Conservation (phyloP, 371 early-diverging fungal genomes). For the Rhizopus sp. region DNA sequence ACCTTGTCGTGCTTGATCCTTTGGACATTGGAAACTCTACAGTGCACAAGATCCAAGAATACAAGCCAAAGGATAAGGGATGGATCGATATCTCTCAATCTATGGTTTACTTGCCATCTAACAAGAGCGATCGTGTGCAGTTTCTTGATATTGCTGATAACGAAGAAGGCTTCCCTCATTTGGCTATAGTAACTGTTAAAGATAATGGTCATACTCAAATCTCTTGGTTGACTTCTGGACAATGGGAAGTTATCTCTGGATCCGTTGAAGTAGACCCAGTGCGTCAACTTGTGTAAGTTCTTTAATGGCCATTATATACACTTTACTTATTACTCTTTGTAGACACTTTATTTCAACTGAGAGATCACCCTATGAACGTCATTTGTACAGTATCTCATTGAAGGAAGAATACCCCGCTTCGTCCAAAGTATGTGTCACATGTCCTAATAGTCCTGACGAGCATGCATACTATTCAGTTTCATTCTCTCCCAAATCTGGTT, state of each 20-base stretch:
- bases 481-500: slow-evolving; percentile 77
- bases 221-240: slow-evolving; percentile 80
- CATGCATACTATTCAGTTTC: slow-evolving; percentile 72
- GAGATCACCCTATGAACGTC: slow-evolving; percentile 76
- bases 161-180: slow-evolving; percentile 75
- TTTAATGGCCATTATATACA: background rate
- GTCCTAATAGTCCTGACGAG: slow-evolving; percentile 37
- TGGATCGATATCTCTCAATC: slow-evolving; percentile 71
- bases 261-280: slow-evolving; percentile 62
- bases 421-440: slow-evolving; percentile 42
- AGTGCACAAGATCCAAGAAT: slow-evolving; percentile 52
- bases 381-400: slow-evolving; percentile 62
- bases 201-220: slow-evolving; percentile 49
- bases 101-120: slow-evolving; percentile 44
- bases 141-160: slow-evolving; percentile 85
- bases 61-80: slow-evolving; percentile 65
- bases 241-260: slow-evolving; percentile 80
- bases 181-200: slow-evolving; percentile 68
- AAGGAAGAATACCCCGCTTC: slow-evolving; percentile 19
- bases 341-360: slow-evolving; percentile 75
- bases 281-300: slow-evolving; percentile 58
- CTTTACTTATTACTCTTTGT: background rate
- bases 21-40: slow-evolving; percentile 18
- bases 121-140: slow-evolving; percentile 36
- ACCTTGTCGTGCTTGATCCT: slow-evolving; percentile 44